phyloP scores from a whole-genome alignment of 2,329 filamentous ascomycete species.

The Alternaria sp. region DNA sequence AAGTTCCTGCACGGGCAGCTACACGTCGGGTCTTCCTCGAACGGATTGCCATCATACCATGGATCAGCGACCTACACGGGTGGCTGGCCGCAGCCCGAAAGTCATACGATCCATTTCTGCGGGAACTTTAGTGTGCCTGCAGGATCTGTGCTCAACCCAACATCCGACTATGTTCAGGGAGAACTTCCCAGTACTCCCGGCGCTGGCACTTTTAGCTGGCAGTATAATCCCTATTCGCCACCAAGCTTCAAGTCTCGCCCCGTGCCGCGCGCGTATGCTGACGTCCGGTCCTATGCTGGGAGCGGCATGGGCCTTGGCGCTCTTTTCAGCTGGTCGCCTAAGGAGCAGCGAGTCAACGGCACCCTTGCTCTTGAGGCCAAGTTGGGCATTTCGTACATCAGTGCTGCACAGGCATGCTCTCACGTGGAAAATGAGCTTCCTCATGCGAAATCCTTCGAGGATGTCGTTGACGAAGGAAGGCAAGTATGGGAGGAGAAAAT shows the following conservation, averaged over 20 bases:
- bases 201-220: conserved; percentile 7
- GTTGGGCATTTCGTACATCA: conserved; percentile 54
- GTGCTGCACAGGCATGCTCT: conserved; percentile 62
- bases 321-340: conserved; percentile 52
- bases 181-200: neutral
- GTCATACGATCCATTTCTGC: conserved; percentile 9
- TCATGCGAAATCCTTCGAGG: conserved; percentile 40
- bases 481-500: conserved; percentile 54
- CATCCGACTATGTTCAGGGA: conserved; percentile 2
- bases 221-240: neutral
- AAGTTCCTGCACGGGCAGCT: no score
- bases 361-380: conserved; percentile 52
- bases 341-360: conserved; percentile 10
- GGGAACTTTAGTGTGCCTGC: conserved; percentile 5
- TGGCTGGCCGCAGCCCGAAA: no score
- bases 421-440: conserved; percentile 72
- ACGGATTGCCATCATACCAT: no score
- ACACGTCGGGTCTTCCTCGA: no score
- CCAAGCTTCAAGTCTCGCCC: neutral
- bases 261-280: neutral
- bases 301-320: conserved; percentile 50
- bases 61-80: no score
- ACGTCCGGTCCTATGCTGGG: conserved; percentile 23
- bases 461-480: conserved; percentile 43
- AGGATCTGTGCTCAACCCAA: neutral